Conservation (phyloP, 78 protist genomes). For the Planoprotostelium fungivorum region DNA sequence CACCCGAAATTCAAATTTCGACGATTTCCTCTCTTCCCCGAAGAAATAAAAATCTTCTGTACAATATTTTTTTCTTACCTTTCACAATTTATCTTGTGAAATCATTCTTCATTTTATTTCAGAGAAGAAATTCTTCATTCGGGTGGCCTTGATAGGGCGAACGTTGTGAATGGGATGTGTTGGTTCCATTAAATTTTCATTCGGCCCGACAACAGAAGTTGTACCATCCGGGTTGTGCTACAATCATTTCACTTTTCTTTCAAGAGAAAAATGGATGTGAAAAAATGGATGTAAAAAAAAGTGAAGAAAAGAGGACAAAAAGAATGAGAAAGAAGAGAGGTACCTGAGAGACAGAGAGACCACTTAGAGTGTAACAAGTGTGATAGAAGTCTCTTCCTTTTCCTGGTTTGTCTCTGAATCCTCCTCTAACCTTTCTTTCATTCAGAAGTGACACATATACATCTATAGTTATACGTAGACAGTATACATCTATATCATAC, state of each 20-base stretch:
- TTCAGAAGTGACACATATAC: neutral
- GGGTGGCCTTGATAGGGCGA: neutral
- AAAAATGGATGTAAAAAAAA: too few relatives aligned
- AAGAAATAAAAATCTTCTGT: too few relatives aligned
- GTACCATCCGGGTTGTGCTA: constrained; percentile 13
- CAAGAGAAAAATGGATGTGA: neutral
- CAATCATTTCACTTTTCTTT: neutral
- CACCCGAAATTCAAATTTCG: too few relatives aligned
- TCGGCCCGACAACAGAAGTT: neutral
- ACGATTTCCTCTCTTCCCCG: too few relatives aligned
- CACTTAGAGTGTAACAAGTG: constrained; percentile 87
- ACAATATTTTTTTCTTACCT: too few relatives aligned
- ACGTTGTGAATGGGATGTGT: constrained; percentile 45
- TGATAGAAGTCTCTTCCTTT: constrained; percentile 86
- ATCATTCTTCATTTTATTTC: too few relatives aligned
- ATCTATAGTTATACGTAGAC: too few relatives aligned
- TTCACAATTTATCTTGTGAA: too few relatives aligned
- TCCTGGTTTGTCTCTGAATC: constrained; percentile 87
- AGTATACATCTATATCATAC: too few relatives aligned
- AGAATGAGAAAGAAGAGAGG: neutral
- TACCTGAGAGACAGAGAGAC: constrained; percentile 71
- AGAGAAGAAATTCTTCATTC: neutral
- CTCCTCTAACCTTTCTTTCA: constrained; percentile 40
- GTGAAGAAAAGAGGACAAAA: too few relatives aligned
- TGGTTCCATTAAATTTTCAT: constrained; percentile 8